phyloP scores from a whole-genome alignment of 441 rosid species.

The Pelargonium australe region DNA sequence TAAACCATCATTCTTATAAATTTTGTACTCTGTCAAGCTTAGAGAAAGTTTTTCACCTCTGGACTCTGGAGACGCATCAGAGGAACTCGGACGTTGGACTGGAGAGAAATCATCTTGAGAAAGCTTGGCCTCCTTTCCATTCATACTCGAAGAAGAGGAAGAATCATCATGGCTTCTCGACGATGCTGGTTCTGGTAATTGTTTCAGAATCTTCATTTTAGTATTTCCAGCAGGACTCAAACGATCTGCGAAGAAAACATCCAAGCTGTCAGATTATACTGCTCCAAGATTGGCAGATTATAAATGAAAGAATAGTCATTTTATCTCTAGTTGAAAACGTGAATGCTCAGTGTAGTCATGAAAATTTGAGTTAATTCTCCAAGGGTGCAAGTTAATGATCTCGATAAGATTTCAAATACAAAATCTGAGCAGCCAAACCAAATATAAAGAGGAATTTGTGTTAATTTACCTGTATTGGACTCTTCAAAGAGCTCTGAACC shows the following conservation, averaged over 20 bases:
- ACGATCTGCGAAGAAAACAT: slow-evolving; percentile 30
- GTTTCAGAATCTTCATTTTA: slow-evolving; percentile 49
- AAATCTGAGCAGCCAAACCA: background rate
- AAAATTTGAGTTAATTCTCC: no score
- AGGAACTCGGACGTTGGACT: slow-evolving; percentile 43
- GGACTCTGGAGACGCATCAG: slow-evolving; percentile 62
- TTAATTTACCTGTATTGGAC: slow-evolving; percentile 47
- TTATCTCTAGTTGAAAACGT: no score
- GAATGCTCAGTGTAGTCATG: no score
- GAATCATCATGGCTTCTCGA: slow-evolving; percentile 77
- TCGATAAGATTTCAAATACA: background rate
- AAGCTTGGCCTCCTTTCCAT: slow-evolving; percentile 59
- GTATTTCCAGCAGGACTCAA: slow-evolving; percentile 36
- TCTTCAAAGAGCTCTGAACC: slow-evolving; percentile 69
- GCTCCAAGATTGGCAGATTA: background rate
- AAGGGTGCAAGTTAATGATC: no score
- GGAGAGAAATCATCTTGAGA: slow-evolving; percentile 71
- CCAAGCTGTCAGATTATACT: background rate
- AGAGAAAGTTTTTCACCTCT: slow-evolving; percentile 48
- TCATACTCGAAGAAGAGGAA: slow-evolving; percentile 75
- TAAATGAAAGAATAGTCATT: no score
- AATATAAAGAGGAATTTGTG: background rate
- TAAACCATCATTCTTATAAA: slow-evolving; percentile 55
- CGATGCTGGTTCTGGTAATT: slow-evolving; percentile 66
- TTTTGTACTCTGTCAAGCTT: slow-evolving; percentile 74